Evolutionary conservation across 2,329 filamentous ascomycete species (phyloP).

Genomic region (Botrytis fragariae): DNA sequence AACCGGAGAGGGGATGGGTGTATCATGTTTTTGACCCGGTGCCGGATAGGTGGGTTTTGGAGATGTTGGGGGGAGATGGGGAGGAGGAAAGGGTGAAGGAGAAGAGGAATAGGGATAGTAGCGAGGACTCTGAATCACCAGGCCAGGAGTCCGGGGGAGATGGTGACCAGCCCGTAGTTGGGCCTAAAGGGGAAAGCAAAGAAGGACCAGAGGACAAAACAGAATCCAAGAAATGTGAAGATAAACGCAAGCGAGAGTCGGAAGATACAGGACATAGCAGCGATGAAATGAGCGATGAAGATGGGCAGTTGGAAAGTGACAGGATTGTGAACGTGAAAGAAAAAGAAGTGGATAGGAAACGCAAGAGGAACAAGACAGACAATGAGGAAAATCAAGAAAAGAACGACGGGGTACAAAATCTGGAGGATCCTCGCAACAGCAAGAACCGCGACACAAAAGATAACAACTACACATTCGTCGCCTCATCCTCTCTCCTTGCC

Average conservation of each 20-base stretch:
- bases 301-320: background rate
- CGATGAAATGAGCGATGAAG: background rate
- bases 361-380: background rate
- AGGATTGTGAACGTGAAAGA: accelerated
- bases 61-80: background rate
- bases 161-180: background rate
- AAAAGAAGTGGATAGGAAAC: background rate
- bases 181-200: background rate
- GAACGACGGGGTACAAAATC: background rate
- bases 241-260: background rate
- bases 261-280: background rate
- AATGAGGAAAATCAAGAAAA: background rate
- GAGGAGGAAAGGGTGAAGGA: background rate
- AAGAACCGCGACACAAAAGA: background rate
- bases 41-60: background rate
- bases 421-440: background rate
- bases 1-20: background rate
- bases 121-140: background rate
- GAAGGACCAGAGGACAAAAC: accelerated
- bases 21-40: constrained; percentile 1
- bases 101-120: background rate
- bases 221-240: background rate
- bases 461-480: background rate
- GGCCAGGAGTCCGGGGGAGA: background rate
- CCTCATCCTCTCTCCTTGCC: background rate